Conservation (phyloP, 441 rosid genomes). For the Gossypium davidsonii region DNA sequence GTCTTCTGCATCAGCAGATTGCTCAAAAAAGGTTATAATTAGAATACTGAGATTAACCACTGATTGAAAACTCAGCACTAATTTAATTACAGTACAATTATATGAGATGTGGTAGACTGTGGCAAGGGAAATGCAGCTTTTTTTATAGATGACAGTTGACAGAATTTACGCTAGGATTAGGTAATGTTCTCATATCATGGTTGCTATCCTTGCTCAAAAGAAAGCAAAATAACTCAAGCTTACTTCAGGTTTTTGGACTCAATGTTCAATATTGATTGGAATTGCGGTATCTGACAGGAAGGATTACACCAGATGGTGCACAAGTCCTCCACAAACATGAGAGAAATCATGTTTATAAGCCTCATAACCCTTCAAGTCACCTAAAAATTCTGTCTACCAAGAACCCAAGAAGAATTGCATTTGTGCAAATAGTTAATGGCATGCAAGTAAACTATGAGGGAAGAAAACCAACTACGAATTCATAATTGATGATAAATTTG, state of each 20-base stretch:
- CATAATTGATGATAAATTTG: neutral
- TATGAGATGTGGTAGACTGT: neutral
- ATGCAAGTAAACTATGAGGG: neutral
- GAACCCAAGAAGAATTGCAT: neutral
- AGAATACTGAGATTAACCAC: neutral
- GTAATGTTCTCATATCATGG: neutral
- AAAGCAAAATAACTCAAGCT: neutral
- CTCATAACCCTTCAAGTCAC: too few relatives aligned
- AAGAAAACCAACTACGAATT: neutral
- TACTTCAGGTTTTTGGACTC: neutral
- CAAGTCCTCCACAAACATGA: neutral
- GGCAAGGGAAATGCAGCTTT: neutral
- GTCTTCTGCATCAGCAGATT: neutral
- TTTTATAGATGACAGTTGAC: neutral
- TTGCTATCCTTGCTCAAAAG: neutral
- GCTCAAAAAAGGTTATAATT: neutral
- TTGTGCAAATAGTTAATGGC: neutral
- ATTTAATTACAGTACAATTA: neutral
- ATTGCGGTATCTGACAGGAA: neutral
- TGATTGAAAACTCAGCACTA: neutral
- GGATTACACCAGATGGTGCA: neutral
- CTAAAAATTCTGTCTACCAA: neutral
- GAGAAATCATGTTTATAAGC: neutral
- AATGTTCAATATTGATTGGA: neutral
- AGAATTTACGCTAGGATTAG: neutral